Evolutionary conservation across 768 basidiomycete species (phyloP).

Genomic region (Gloeophyllum trabeum): DNA sequence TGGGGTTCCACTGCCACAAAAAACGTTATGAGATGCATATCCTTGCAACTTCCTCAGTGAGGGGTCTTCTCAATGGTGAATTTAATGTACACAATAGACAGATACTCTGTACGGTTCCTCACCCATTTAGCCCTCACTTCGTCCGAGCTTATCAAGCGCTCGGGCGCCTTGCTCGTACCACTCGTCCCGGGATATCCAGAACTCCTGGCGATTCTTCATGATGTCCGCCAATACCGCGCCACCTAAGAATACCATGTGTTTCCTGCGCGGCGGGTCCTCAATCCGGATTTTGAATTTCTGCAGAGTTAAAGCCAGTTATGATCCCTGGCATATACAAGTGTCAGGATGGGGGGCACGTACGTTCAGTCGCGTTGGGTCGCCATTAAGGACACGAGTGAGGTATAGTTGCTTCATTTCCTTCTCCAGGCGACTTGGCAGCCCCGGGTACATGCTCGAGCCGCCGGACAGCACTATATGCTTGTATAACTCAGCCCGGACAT

Average conservation of each 20-base stretch:
- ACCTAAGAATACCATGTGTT: constrained; percentile 99
- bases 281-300: constrained; percentile 99
- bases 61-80: too few species aligned
- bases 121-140: constrained; percentile 30
- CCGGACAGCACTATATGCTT: constrained; percentile 97
- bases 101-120: too few species aligned
- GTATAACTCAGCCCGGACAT: constrained; percentile 84
- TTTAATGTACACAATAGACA: too few species aligned
- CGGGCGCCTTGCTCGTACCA: constrained; percentile 87
- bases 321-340: too few species aligned
- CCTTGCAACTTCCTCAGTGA: too few species aligned
- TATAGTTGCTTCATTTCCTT: constrained; percentile 99
- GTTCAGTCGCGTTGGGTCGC: constrained; percentile 75
- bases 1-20: too few species aligned
- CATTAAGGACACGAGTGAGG: constrained; percentile 76
- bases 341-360: constrained; percentile 34
- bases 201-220: constrained; percentile 90
- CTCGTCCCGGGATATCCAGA: constrained; percentile 92
- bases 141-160: constrained; percentile 78
- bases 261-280: constrained; percentile 95
- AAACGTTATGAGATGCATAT: too few species aligned
- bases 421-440: constrained; percentile 90
- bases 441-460: constrained; percentile 98
- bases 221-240: constrained; percentile 98
- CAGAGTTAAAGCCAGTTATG: too few species aligned